These are phyloP conservation scores for Epichloe gansuensis DNA, from an alignment of 2,329 filamentous ascomycete genomes.

Conservation along the genomic window DNA sequence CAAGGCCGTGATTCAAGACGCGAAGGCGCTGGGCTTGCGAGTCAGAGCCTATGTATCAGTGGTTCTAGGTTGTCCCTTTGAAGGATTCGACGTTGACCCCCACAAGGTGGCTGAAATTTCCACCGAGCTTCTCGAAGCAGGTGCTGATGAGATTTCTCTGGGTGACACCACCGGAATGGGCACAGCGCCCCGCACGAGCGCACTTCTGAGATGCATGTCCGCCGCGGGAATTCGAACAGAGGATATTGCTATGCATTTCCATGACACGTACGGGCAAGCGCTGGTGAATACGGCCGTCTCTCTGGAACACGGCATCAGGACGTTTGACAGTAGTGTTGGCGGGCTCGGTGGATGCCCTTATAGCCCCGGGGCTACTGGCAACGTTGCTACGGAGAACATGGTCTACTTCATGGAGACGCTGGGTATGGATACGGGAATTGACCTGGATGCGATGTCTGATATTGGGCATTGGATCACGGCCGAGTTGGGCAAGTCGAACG, in stretches of 20 bases:
- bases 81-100: slow-evolving; percentile 51
- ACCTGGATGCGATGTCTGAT: slow-evolving; percentile 51
- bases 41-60: slow-evolving; percentile 73
- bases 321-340: slow-evolving; percentile 68
- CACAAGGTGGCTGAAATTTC: slow-evolving; percentile 54
- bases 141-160: slow-evolving; percentile 79
- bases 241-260: slow-evolving; percentile 72
- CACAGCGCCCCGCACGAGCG: slow-evolving; percentile 56
- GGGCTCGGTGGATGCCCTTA: slow-evolving; percentile 79
- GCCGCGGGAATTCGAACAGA: slow-evolving; percentile 55
- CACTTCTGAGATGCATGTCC: slow-evolving; percentile 50
- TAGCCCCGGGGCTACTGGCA: slow-evolving; percentile 73
- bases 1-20: slow-evolving; percentile 53
- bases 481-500: slow-evolving; percentile 49
- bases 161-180: slow-evolving; percentile 89
- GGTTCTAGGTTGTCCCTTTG: slow-evolving; percentile 68
- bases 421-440: slow-evolving; percentile 62
- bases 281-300: slow-evolving; percentile 70
- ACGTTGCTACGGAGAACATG: slow-evolving; percentile 74
- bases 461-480: slow-evolving; percentile 61
- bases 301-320: slow-evolving; percentile 63
- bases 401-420: slow-evolving; percentile 65
- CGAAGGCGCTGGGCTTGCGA: slow-evolving; percentile 50
- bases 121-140: slow-evolving; percentile 63
- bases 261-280: slow-evolving; percentile 79